Conservation (phyloP, 345 rosid species). For the Citrus mangshanensis region DNA sequence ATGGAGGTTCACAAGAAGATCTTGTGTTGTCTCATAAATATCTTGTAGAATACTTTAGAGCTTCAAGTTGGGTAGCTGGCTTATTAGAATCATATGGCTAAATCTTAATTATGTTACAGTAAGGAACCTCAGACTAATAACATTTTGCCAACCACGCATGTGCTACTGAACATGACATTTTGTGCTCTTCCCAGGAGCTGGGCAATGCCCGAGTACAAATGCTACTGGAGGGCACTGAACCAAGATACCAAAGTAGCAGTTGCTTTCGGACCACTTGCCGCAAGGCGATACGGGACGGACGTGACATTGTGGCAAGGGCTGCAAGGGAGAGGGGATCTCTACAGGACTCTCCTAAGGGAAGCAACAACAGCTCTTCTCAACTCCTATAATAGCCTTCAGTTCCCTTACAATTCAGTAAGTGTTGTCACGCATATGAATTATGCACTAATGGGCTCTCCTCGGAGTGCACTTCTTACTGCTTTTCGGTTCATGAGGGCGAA, state of each 20-base stretch:
- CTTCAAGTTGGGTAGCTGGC: not conserved
- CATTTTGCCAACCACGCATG: not conserved
- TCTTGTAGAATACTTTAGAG: not conserved
- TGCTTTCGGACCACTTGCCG: conserved; percentile 61
- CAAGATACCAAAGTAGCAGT: conserved; percentile 66
- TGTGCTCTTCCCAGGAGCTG: conserved; percentile 43
- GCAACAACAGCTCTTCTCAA: conserved; percentile 79
- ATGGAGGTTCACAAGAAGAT: not conserved
- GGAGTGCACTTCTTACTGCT: conserved; percentile 52
- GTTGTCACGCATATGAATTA: conserved; percentile 49
- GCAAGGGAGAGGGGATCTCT: conserved; percentile 68
- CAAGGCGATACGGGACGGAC: conserved; percentile 52
- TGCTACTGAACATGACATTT: not conserved
- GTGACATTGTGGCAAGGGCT: conserved; percentile 62
- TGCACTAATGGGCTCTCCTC: conserved; percentile 62
- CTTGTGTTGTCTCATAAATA: not conserved
- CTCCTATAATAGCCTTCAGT: conserved; percentile 65
- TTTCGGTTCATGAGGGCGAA: conserved; percentile 70
- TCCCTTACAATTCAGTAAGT: conserved; percentile 45
- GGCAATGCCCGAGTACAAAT: conserved; percentile 65
- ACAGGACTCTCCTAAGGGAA: conserved; percentile 76
- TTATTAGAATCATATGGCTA: too few species aligned
- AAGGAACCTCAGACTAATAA: not conserved
- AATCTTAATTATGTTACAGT: not conserved
- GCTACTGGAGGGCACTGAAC: conserved; percentile 71